phyloP scores from a whole-genome alignment of 208 protist species.

The Wallacemonas sp. region DNA sequence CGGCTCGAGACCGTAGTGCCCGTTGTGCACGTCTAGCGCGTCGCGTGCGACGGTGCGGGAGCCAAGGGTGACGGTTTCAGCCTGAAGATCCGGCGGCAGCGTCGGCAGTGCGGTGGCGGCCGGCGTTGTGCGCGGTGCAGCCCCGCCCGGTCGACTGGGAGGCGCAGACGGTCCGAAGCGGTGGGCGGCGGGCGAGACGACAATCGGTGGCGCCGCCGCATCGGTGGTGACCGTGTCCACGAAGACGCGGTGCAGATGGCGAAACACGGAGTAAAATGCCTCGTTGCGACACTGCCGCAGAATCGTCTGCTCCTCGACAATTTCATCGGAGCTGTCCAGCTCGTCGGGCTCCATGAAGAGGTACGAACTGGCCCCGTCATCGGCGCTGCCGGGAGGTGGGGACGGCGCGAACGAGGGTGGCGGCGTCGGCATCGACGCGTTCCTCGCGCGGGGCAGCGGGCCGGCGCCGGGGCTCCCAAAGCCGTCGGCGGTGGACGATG shows the following conservation, averaged over 20 bases:
- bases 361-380: slow-evolving; percentile 42
- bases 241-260: slow-evolving; percentile 43
- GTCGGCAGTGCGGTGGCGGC: background rate
- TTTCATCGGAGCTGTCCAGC: slow-evolving; percentile 13
- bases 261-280: slow-evolving; percentile 47
- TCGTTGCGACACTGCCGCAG: slow-evolving; percentile 35
- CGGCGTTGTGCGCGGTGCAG: background rate
- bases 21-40: slow-evolving; percentile 43
- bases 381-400: background rate
- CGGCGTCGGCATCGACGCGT: background rate
- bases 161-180: slow-evolving; percentile 5
- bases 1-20: slow-evolving; percentile 57
- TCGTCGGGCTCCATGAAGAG: slow-evolving; percentile 17
- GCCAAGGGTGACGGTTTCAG: slow-evolving; percentile 27
- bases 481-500: background rate
- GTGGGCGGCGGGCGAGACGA: background rate
- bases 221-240: slow-evolving; percentile 19
- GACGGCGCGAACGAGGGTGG: background rate
- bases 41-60: slow-evolving; percentile 15
- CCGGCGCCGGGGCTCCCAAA: background rate
- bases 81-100: background rate
- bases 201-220: background rate
- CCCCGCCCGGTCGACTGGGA: slow-evolving; percentile 1
- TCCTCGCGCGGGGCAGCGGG: background rate
- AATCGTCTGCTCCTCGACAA: slow-evolving; percentile 31